Percentiles rank a stretch among this genome's conserved stretches.
phyloP scores from a whole-genome alignment of 108 stramenopile species.

The Seminavis robusta region DNA sequence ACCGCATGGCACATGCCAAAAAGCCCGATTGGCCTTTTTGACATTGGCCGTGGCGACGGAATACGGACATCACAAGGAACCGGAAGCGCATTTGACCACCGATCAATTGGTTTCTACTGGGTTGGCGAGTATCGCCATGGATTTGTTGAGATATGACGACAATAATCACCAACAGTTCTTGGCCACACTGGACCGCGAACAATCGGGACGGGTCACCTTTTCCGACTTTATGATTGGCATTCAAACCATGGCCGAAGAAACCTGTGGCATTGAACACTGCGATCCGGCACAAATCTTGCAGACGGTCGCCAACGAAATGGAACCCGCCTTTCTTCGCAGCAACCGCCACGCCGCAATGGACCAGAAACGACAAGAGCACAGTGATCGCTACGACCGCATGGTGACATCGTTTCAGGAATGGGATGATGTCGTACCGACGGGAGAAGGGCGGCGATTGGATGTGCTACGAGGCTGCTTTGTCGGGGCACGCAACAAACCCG shows the following conservation, averaged over 20 bases:
- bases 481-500: constrained; percentile 62
- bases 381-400: constrained; percentile 70
- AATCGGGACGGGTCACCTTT: constrained; percentile 25
- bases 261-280: constrained; percentile 11
- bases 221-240: constrained; percentile 36
- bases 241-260: constrained; percentile 13
- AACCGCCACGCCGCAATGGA: not conserved
- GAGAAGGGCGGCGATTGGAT: constrained; percentile 49
- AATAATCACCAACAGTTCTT: constrained; percentile 1
- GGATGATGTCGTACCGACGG: constrained; percentile 50
- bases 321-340: not conserved
- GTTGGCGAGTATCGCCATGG: constrained; percentile 10
- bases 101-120: constrained; percentile 23
- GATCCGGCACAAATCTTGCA: constrained; percentile 4
- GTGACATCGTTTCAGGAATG: constrained; percentile 61
- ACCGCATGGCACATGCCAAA: constrained; percentile 11
- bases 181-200: no score
- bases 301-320: constrained; percentile 11
- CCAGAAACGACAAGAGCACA: constrained; percentile 32
- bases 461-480: constrained; percentile 79
- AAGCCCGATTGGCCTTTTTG: constrained; percentile 16
- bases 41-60: constrained; percentile 4
- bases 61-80: constrained; percentile 5
- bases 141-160: constrained; percentile 14
- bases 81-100: constrained; percentile 15